These are phyloP conservation scores for Coemansia sp. DNA, from an alignment of 192 early-diverging fungal species.

Conservation along the genomic window DNA sequence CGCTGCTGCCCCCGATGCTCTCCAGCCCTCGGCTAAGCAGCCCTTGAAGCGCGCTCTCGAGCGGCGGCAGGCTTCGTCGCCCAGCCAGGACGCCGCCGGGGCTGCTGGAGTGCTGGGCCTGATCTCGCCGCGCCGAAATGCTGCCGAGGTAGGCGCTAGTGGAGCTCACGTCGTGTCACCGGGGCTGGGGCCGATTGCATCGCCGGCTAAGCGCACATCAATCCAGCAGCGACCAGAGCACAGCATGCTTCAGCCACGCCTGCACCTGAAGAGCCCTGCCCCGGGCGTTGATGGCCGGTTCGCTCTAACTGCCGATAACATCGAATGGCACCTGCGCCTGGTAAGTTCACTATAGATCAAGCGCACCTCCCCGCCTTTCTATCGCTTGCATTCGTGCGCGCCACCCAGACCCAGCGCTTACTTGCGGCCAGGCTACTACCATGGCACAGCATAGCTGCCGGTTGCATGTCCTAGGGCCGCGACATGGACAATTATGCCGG, in stretches of 20 bases:
- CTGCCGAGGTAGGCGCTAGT: neutral
- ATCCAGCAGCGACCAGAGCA: constrained; percentile 40
- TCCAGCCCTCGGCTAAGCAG: neutral
- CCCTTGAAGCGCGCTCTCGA: constrained; percentile 17
- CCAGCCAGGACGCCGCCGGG: constrained; percentile 3
- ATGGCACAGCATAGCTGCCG: neutral
- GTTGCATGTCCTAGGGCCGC: neutral
- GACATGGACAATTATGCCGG: neutral
- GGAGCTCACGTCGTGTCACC: neutral
- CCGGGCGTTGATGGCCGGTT: constrained; percentile 37
- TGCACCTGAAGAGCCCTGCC: constrained; percentile 38
- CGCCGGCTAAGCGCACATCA: constrained; percentile 24
- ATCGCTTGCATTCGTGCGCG: neutral
- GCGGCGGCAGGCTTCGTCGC: constrained; percentile 19
- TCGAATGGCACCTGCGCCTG: constrained; percentile 53
- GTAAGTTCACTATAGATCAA: constrained; percentile 26
- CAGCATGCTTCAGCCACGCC: constrained; percentile 36
- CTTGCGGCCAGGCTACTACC: neutral
- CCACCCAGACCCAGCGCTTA: neutral
- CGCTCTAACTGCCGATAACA: constrained; percentile 36
- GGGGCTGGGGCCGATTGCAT: neutral
- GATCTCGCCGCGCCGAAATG: constrained; percentile 1
- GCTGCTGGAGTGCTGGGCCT: constrained; percentile 5
- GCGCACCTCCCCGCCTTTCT: neutral
- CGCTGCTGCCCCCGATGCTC: neutral